phyloP scores from a whole-genome alignment of 2,329 filamentous ascomycete species.

The Fusarium clavum region DNA sequence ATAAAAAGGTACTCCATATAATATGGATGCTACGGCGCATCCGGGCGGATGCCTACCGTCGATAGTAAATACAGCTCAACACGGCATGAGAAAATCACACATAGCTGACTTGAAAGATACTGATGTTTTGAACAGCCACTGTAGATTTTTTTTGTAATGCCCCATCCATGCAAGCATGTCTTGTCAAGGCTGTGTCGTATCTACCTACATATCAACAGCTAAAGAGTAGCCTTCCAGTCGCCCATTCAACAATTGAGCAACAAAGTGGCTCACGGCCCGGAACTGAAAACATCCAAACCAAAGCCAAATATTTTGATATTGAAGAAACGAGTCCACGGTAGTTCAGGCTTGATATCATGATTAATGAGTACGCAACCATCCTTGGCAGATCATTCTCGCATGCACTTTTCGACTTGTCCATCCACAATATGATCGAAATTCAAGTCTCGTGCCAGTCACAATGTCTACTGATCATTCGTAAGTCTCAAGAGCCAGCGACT shows the following conservation, averaged over 20 bases:
- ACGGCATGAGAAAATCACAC: constrained; percentile 1
- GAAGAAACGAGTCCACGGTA: background rate
- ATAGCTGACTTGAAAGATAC: constrained; percentile 2
- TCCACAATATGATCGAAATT: background rate
- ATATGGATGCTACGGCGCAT: constrained; percentile 9
- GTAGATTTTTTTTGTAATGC: background rate
- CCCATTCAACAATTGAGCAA: background rate
- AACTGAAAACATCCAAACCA: background rate
- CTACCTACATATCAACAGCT: background rate
- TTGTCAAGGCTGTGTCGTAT: background rate
- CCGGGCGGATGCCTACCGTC: constrained; percentile 31
- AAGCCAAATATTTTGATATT: background rate
- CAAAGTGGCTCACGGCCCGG: constrained; percentile 14
- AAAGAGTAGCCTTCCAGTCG: background rate
- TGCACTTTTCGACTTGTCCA: background rate
- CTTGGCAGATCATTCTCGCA: background rate
- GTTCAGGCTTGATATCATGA: background rate
- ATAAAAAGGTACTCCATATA: background rate
- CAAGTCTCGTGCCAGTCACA: background rate
- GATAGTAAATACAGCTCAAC: constrained; percentile 23
- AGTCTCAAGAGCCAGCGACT: constrained; percentile 8
- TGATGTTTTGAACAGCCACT: constrained; percentile 1
- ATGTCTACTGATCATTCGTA: constrained; percentile 13
- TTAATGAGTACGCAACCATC: background rate
- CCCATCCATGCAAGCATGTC: background rate